Base-by-base conservation (phyloP, 1,284 basidiomycete species). In the Agaricales sp. region DNA sequence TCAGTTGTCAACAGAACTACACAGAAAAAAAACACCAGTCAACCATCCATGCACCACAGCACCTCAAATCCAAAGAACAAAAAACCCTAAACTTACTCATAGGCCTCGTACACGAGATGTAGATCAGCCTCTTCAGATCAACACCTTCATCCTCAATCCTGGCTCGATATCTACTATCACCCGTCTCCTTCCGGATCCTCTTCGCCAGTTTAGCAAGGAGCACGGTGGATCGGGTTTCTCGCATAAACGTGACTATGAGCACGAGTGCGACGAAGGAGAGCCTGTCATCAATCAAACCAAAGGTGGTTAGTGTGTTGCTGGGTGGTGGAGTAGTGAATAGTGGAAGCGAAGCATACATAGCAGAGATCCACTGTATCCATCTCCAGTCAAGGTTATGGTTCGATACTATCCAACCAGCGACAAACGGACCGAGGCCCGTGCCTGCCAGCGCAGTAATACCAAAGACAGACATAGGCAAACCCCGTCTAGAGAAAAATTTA, bases 291-390 rank as follows among this genome's bases (percentile, higher is more conserved):
- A n/a, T 8, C 11, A 11, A 8, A 35, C 11, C 30, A n/a, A n/a
- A n/a, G n/a, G n/a, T n/a, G n/a, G n/a, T 35, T n/a, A 35, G 30
- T 8, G 30, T 11, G 8, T 8, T 35, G 30, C 8, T n/a, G n/a
- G n/a, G 30, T 3, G 48, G 30, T 39, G 39, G 25, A 23, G 43
- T 39, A 18, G 53, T 24, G 47, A 39, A 47, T 37, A 13, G 43
- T 37, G 44, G n/a, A 25, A 23, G n/a, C 30, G 39, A 37, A 21
- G 37, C 16, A 2, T 43, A 78, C 78, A 81, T 86, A 60, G 80
- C 69, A 54, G 83, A 77, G 21, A 89, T 74, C 85, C 86, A 89
- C 62, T 87, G 79, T 12, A 90, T 87, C 87, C 87, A 90, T 35
- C 83, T 70, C 87, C 88, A 91, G 49, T 70, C 68, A 25, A 89